Base-by-base conservation (phyloP, 2,329 filamentous ascomycete genomes). In the Byssochlamys sp. region DNA sequence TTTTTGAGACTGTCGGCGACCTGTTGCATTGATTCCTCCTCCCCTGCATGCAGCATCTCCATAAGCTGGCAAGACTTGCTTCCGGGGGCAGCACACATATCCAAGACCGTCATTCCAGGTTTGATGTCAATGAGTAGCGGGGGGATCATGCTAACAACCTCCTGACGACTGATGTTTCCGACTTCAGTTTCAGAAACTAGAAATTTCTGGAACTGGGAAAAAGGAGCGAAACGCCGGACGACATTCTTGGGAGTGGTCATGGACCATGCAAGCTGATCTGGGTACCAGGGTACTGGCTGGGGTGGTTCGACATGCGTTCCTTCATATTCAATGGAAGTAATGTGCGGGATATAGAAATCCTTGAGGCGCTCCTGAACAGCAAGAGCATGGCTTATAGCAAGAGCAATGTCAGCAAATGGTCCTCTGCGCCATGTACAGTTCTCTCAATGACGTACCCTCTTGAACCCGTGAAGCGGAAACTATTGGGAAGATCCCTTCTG, bases 201-300 rank as follows among this genome's bases (percentile, higher is more conserved):
- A 78, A 96, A 99, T 72, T 95, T 95, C 73, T 99, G 94, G 76
- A 99, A 97, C 28, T 89, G 88, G 54, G 91, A 87, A 72, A 99
- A 99, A 2, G 94, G 94, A 35, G 90, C 85, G 73, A 95, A 96
- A 71, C 91, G 91, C 67, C 94, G 88, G 61, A 99, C 84, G 63
- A 97, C 87, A 69, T 95, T 91, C 81, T 97, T 99, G 61, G 94
- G 90, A 4, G 92, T 97, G 52, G 91, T 96, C 91, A 97, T 97
- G 74, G 86, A 91, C 88, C 95, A 99, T 54, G 94, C 94, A 60
- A 99, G 85, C 69, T 90, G 84, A 70, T 97, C 91, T 49, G 94
- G 94, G 72, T 96, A 99, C 90, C 92, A 97, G 31, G 85, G 79
- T 57, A 99, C 87, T 0, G 89, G 83, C 69, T 84, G 81, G 9